Base-by-base conservation (phyloP, 495 filamentous ascomycete genomes). In the Cairneyella variabilis region DNA sequence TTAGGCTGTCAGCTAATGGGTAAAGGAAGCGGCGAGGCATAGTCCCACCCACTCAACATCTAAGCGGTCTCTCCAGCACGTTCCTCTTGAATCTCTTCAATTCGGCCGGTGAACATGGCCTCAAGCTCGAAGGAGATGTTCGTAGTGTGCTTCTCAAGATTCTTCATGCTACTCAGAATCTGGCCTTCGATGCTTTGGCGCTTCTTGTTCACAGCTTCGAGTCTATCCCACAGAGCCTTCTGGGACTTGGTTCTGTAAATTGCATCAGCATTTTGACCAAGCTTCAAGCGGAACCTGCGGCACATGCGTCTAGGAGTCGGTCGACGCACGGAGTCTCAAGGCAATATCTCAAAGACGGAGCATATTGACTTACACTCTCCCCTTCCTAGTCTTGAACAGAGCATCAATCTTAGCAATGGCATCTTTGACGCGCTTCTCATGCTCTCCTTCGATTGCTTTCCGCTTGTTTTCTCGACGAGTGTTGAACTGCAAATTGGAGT, bases 401-500 rank as follows among this genome's bases (percentile, higher is more conserved):
- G 22, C 26, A 39, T 58, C 43, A 38, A 64, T 56, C 49, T 37
- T 53, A 3, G 53, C 48, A 39, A 51, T 49, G 21, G 63, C 54
- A 11, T 56, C 57, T 14, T 57, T 52, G 34, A 64, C 48, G 10
- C 54, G 30, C 40, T 59, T 54, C 36, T 61, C 26, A 46, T 68
- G 51, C 22, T 60, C 53, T 14, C 38, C 46, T 30, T 58, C 53
- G n/a, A 70, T 56, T 16, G 43, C 32, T 16, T 52, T 63, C 3
- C 63, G 54, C 26, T 55, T 58, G 18, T 26, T 26, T 17, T 65
- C 61, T 21, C 64, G 64, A 16, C 55, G 53, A 27, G 50, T 59
- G 16, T 56, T 64, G n/a, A 48, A 44, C 69, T 71, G 45, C n/a
- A 18, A 30, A 26, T 2, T 34, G 3, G 11, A 18, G 2, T 17